Percentiles rank a stretch among this genome's conserved stretches.
Evolutionary conservation across 2,329 filamentous ascomycete genomes (phyloP).

Genomic region (Xylariales sp.): DNA sequence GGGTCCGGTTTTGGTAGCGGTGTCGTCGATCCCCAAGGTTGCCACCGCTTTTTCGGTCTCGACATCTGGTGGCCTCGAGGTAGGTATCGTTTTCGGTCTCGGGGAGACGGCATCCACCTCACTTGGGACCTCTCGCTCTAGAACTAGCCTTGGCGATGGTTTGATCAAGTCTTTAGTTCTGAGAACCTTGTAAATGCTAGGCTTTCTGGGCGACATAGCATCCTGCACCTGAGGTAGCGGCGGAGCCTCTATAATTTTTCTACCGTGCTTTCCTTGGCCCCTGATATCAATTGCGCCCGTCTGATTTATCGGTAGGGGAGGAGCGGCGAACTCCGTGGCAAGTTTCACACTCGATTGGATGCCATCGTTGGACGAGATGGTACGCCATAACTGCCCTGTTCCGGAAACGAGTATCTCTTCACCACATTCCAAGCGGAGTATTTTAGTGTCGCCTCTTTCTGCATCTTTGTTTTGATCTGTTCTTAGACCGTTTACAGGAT

Average conservation of each 20-base stretch:
- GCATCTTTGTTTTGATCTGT: slow-evolving; percentile 35
- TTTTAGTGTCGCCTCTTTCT: slow-evolving; percentile 51
- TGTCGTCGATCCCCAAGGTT: neutral
- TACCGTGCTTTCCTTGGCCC: slow-evolving; percentile 15
- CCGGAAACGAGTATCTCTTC: slow-evolving; percentile 58
- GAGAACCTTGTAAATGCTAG: slow-evolving; percentile 32
- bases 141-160: slow-evolving; percentile 38
- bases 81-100: neutral
- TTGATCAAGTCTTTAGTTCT: slow-evolving; percentile 35
- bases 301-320: neutral
- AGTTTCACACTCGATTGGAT: neutral
- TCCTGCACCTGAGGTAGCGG: slow-evolving; percentile 34
- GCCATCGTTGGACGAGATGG: slow-evolving; percentile 5
- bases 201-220: slow-evolving; percentile 34
- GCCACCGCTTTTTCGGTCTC: slow-evolving; percentile 7
- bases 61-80: neutral
- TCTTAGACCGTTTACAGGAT: slow-evolving; percentile 2
- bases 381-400: slow-evolving; percentile 52
- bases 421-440: slow-evolving; percentile 56
- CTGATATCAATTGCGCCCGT: neutral
- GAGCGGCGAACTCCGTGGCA: neutral
- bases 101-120: neutral
- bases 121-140: slow-evolving; percentile 26
- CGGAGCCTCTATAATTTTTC: slow-evolving; percentile 10
- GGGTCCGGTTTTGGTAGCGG: neutral